Base-by-base conservation (phyloP, 2,329 filamentous ascomycete genomes). In the Trematosphaeria pertusa region DNA sequence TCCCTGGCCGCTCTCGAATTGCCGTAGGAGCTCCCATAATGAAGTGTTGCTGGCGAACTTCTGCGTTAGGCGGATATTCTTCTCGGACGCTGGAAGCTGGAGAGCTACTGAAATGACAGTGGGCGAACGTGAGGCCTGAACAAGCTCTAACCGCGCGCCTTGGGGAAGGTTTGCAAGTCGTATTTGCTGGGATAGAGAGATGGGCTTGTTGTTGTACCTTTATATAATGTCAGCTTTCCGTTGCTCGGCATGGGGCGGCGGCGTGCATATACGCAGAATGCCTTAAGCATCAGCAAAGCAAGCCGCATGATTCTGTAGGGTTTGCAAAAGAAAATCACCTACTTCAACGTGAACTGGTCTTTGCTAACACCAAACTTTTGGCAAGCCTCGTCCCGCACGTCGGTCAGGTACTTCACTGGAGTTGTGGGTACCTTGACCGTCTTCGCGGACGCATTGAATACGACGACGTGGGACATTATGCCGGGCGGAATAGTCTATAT, bases 121-220 rank as follows among this genome's bases (percentile, higher is more conserved):
- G 0, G 92, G 88, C 0, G 91, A 94, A 46, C 89, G 89, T 35
- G 92, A 94, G 48, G 88, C 86, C 66, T 90, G 86, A 17, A 97
- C 87, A 38, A 99, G 88, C 67, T 97, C 92, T 48, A 99, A 84
- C 68, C 95, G 96, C 48, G 94, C 93, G 52, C 94, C 94, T 28
- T 89, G 83, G 10, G 82, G 80, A 5, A 99, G 86, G 38, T 91
- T 90, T 4, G 91, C 88, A 20, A 93, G 84, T 37, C 93, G 87
- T 69, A 92, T 90, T 32, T 89, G 87, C 45, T 91, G 81, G 5
- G 91, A 93, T 7, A 99, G 82, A 64, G 97, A 91, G 48, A 99
- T 78, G 24, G 84, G 80, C 67, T 93, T 96, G 72, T 93, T 89
- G 69, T 91, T 91, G 71, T 68, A 70, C 38, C 67, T 71, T 34